Percentiles rank a stretch among this genome's conserved stretches.
phyloP scores from a whole-genome alignment of 2,329 filamentous ascomycete genomes.

The Parascedosporium putredinis region DNA sequence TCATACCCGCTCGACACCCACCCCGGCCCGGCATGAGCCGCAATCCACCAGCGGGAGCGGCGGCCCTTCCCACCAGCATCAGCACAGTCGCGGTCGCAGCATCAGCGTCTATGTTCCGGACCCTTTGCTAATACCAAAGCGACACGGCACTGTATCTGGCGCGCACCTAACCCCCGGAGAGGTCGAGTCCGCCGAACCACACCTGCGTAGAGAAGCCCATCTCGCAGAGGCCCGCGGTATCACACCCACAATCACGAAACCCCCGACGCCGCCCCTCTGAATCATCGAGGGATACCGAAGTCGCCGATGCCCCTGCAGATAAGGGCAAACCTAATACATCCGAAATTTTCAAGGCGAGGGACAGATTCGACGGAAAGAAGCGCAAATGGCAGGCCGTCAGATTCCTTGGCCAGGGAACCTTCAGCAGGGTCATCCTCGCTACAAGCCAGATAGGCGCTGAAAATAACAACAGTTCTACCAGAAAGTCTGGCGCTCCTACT shows the following conservation, averaged over 20 bases:
- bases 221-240: constrained; percentile 71
- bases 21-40: background rate
- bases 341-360: constrained; percentile 62
- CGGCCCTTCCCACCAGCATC: background rate
- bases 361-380: constrained; percentile 56
- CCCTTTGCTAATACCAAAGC: constrained; percentile 53
- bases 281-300: constrained; percentile 40
- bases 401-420: constrained; percentile 82
- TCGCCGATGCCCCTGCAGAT: constrained; percentile 30
- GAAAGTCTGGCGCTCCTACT: constrained; percentile 14
- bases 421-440: constrained; percentile 86
- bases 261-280: constrained; percentile 72
- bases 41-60: background rate
- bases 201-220: constrained; percentile 65
- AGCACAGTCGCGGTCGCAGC: constrained; percentile 68
- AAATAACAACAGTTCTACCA: constrained; percentile 18
- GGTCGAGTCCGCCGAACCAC: constrained; percentile 30
- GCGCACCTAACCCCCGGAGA: constrained; percentile 35
- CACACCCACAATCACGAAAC: constrained; percentile 45
- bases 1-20: background rate
- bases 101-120: constrained; percentile 82
- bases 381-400: constrained; percentile 72
- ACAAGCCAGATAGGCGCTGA: constrained; percentile 60
- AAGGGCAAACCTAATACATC: constrained; percentile 28
- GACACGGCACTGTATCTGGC: constrained; percentile 64